A percentile compares a stretch with the other conserved stretches of the same genome.
Evolutionary conservation across 345 rosid genomes (phyloP).

Genomic region (Brassica carinata): DNA sequence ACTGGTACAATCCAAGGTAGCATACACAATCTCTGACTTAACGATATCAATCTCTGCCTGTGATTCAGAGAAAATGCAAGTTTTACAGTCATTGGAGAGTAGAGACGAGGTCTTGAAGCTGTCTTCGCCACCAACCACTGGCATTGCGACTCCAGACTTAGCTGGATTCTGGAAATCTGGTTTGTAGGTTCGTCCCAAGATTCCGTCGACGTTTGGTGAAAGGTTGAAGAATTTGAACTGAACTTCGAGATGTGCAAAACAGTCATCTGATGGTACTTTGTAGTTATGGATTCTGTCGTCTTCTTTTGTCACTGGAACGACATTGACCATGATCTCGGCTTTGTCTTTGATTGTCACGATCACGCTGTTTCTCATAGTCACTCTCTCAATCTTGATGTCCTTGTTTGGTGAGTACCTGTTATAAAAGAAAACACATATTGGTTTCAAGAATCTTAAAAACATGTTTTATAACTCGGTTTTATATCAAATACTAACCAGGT

Average conservation of each 20-base stretch:
- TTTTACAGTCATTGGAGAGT: constrained; percentile 44
- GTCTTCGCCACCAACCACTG: constrained; percentile 59
- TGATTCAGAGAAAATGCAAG: constrained; percentile 48
- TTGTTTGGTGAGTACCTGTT: constrained; percentile 45
- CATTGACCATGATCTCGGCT: constrained; percentile 61
- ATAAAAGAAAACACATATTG: not conserved
- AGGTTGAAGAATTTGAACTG: constrained; percentile 62
- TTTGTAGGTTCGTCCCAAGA: constrained; percentile 62
- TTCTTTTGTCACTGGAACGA: constrained; percentile 71
- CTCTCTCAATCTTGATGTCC: constrained; percentile 59
- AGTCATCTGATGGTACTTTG: constrained; percentile 57
- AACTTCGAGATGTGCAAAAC: constrained; percentile 69
- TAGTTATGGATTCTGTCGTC: constrained; percentile 63
- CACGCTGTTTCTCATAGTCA: constrained; percentile 54
- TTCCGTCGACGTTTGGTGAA: constrained; percentile 65
- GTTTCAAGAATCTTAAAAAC: constrained; percentile 12
- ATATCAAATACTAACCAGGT: constrained; percentile 47
- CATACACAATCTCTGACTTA: constrained; percentile 39
- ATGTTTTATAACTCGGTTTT: not conserved
- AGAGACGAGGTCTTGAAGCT: constrained; percentile 59
- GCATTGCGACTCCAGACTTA: constrained; percentile 69
- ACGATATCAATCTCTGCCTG: constrained; percentile 8
- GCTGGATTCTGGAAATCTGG: constrained; percentile 71
- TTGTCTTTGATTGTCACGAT: constrained; percentile 46
- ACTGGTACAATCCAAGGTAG: constrained; percentile 52